These are phyloP conservation scores for Yarrowia sp. DNA, from an alignment of 805 yeast species.

Conservation along the genomic window DNA sequence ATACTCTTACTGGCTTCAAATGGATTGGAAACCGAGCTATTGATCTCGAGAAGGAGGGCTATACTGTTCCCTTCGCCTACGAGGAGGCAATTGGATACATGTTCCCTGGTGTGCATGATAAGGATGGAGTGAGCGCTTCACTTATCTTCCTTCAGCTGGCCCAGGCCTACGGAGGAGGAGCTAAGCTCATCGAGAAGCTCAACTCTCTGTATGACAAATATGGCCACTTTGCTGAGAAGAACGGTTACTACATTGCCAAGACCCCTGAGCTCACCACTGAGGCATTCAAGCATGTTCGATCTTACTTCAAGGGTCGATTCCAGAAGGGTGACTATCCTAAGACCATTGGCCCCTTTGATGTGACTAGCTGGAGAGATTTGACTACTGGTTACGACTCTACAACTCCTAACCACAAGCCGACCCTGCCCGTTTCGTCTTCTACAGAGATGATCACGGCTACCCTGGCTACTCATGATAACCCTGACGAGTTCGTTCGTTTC, in stretches of 20 bases:
- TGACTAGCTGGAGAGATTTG: constrained; percentile 74
- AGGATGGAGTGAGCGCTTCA: constrained; percentile 87
- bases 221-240: constrained; percentile 81
- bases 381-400: constrained; percentile 77
- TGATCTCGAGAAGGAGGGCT: constrained; percentile 62
- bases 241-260: constrained; percentile 75
- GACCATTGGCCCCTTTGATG: constrained; percentile 53
- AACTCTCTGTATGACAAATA: constrained; percentile 57
- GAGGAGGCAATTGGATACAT: constrained; percentile 97
- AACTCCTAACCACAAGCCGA: constrained; percentile 55
- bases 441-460: constrained; percentile 85
- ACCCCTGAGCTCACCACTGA: constrained; percentile 49
- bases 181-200: constrained; percentile 49
- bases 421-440: constrained; percentile 62
- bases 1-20: constrained; percentile 92
- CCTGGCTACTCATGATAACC: constrained; percentile 35
- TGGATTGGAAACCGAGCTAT: constrained; percentile 94
- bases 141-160: constrained; percentile 70
- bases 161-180: constrained; percentile 33
- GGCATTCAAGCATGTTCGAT: constrained; percentile 57
- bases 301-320: constrained; percentile 23
- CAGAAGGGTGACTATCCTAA: constrained; percentile 42
- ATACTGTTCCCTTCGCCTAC: constrained; percentile 76
- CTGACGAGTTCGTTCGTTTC: constrained; percentile 53
- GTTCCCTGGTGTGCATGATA: constrained; percentile 81